These are phyloP conservation scores for Raphanus hybrid DNA, from an alignment of 441 rosid species.

Conservation along the genomic window DNA sequence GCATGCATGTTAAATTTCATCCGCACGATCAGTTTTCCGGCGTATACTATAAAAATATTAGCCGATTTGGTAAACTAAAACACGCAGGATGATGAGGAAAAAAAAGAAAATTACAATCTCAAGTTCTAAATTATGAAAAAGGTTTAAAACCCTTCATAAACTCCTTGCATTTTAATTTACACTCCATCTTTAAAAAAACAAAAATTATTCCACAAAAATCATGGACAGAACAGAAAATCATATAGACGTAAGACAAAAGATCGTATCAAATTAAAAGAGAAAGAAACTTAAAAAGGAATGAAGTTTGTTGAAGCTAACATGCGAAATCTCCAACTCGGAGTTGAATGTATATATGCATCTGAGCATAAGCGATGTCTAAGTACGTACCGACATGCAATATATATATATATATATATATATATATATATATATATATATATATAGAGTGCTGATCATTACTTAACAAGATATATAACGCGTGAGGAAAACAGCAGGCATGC, in stretches of 20 bases:
- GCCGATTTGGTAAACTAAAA: slow-evolving; percentile 8
- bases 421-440: not conserved
- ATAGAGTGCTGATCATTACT: slow-evolving; percentile 11
- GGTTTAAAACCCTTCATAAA: not conserved
- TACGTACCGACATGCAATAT: slow-evolving; percentile 37
- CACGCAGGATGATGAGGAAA: not conserved
- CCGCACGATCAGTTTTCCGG: not conserved
- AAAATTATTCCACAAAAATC: not conserved
- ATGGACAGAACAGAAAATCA: not conserved
- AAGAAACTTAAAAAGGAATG: slow-evolving; percentile 9
- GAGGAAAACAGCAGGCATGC: slow-evolving; percentile 33
- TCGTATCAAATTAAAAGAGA: not conserved
- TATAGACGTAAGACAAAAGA: not conserved
- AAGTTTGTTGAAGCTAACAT: slow-evolving; percentile 35
- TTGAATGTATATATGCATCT: slow-evolving; percentile 32
- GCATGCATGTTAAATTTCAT: not conserved
- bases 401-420: no score
- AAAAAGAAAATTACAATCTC: not conserved
- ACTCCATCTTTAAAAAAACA: not conserved
- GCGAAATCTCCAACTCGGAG: slow-evolving; percentile 40
- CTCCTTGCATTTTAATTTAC: not conserved
- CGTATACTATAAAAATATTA: not conserved
- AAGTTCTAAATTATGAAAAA: not conserved
- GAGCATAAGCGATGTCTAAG: slow-evolving; percentile 37
- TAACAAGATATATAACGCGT: slow-evolving; percentile 3